Conservation (phyloP, 768 basidiomycete genomes). For the Coprinopsis strossmayeri region DNA sequence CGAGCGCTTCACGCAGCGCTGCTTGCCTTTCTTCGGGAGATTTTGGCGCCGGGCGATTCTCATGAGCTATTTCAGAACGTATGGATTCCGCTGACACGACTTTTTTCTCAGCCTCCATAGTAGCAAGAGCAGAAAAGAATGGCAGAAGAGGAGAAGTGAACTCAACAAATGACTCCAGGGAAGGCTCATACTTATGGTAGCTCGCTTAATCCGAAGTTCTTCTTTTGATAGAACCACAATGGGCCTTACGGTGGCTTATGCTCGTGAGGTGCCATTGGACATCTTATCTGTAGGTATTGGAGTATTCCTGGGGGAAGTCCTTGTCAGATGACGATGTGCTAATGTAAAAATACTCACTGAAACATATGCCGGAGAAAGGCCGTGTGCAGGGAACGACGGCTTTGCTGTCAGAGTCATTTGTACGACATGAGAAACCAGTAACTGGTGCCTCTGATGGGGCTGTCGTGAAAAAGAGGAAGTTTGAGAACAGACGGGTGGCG, state of each 20-base stretch:
- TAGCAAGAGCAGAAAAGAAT: background rate
- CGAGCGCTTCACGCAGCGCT: conserved; percentile 32
- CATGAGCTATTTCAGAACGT: conserved; percentile 17
- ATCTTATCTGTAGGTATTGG: too few species aligned
- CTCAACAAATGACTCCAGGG: background rate
- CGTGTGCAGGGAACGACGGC: too few species aligned
- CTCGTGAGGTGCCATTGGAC: too few species aligned
- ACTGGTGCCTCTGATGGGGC: too few species aligned
- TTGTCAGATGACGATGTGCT: background rate
- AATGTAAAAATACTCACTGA: too few species aligned
- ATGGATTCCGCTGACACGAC: conserved; percentile 10
- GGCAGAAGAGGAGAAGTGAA: background rate
- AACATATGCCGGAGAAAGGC: too few species aligned
- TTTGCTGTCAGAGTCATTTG: too few species aligned
- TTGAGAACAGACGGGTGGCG: too few species aligned
- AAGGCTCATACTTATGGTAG: background rate
- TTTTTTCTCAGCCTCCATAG: conserved; percentile 1
- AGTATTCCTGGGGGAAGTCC: too few species aligned
- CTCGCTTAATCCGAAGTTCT: background rate
- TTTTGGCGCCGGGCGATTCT: conserved; percentile 12
- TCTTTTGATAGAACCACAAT: background rate
- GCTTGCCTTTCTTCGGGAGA: conserved; percentile 34
- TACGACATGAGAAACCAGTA: too few species aligned
- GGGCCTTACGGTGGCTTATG: background rate
- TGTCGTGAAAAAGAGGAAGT: too few species aligned